Evolutionary conservation across 108 stramenopile species (phyloP).

Genomic region (Bacterosira constricta): DNA sequence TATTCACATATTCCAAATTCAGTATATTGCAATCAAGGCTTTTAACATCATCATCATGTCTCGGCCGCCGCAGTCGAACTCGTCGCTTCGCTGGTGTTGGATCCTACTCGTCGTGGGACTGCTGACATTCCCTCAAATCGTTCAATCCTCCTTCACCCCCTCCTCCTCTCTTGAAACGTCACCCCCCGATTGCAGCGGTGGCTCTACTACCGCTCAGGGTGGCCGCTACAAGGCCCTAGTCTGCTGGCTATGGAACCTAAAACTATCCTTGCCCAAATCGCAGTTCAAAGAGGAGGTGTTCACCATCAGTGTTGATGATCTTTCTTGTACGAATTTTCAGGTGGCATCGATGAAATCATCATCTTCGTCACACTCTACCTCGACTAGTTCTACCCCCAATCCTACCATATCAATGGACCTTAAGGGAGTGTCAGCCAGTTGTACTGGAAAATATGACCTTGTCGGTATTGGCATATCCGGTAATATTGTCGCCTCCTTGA

Average conservation of each 20-base stretch:
- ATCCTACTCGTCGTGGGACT: neutral
- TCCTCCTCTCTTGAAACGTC: neutral
- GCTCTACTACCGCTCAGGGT: neutral
- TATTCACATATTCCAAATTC: neutral
- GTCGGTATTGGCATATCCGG: conserved; percentile 56
- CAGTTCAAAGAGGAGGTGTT: conserved; percentile 50
- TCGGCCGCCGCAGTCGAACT: too few species aligned
- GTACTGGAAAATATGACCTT: conserved; percentile 60
- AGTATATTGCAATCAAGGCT: neutral
- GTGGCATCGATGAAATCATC: neutral
- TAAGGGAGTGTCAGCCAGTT: conserved; percentile 46
- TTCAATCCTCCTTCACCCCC: neutral
- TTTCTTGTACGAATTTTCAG: neutral
- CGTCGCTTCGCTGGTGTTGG: neutral
- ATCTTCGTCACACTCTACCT: neutral
- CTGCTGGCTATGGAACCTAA: conserved; percentile 69
- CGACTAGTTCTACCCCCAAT: neutral
- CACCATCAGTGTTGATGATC: conserved; percentile 24
- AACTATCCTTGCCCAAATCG: conserved; percentile 55
- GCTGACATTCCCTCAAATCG: neutral
- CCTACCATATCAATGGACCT: conserved; percentile 18
- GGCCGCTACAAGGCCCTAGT: conserved; percentile 61
- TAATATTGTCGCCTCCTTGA: conserved; percentile 23
- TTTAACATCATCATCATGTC: too few species aligned
- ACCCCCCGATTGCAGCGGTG: conserved; percentile 1